Percentiles rank a stretch among this genome's conserved stretches.
These are phyloP conservation scores for Alternaria solani DNA, from an alignment of 2,329 filamentous ascomycete species.

Conservation along the genomic window DNA sequence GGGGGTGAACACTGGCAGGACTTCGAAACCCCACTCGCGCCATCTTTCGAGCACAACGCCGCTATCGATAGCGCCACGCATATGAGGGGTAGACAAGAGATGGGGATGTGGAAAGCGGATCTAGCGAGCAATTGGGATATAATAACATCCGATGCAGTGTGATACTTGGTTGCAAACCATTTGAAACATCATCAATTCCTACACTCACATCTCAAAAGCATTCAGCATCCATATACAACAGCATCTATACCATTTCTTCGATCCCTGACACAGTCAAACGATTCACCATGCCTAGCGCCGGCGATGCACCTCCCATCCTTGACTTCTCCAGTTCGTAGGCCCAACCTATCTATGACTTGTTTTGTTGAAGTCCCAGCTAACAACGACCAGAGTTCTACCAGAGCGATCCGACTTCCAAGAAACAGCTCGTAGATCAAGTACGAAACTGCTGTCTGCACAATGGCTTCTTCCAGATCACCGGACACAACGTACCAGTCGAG, in stretches of 20 bases:
- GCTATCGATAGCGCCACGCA: neutral
- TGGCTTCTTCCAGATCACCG: slow-evolving; percentile 59
- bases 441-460: slow-evolving; percentile 44
- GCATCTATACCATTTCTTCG: neutral
- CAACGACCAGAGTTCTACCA: slow-evolving; percentile 36
- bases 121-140: neutral
- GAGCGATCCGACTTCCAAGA: slow-evolving; percentile 30
- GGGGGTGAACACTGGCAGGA: neutral
- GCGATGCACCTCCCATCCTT: slow-evolving; percentile 36
- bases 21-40: slow-evolving; percentile 17
- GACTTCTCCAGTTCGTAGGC: slow-evolving; percentile 36
- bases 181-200: neutral
- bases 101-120: neutral
- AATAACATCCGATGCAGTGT: neutral
- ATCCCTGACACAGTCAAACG: neutral
- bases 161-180: neutral
- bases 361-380: neutral
- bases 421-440: slow-evolving; percentile 40
- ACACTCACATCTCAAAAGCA: neutral
- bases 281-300: slow-evolving; percentile 30
- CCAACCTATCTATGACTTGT: neutral
- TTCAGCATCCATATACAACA: neutral
- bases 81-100: slow-evolving; percentile 1
- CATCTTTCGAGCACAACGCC: slow-evolving; percentile 11
- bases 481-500: slow-evolving; percentile 51